Evolutionary conservation across 108 stramenopile genomes (phyloP).

Genomic region (Skeletonema potamos): DNA sequence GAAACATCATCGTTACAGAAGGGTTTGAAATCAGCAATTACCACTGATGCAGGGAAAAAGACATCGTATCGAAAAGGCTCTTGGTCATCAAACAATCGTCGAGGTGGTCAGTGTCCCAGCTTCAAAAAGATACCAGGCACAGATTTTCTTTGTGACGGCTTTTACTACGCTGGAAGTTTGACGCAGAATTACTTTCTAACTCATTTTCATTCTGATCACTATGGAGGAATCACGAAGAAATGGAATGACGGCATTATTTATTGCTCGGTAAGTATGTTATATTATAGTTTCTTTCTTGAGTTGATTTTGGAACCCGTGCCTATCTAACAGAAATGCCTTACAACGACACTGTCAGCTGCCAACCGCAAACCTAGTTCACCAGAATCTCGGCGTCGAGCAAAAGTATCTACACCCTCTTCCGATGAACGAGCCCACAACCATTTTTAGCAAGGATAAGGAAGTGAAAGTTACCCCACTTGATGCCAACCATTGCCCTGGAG

Average conservation of each 20-base stretch:
- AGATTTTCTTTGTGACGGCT: conserved; percentile 76
- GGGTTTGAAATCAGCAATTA: not conserved
- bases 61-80: not conserved
- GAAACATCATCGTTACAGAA: conserved; percentile 8
- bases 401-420: conserved; percentile 67
- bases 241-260: conserved; percentile 78
- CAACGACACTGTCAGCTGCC: not conserved
- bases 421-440: conserved; percentile 62
- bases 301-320: not conserved
- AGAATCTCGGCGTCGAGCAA: conserved; percentile 49
- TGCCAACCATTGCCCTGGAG: conserved; percentile 84
- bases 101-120: conserved; percentile 48
- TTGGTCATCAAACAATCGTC: conserved; percentile 1
- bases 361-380: conserved; percentile 40
- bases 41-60: not conserved
- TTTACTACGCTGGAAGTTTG: conserved; percentile 35
- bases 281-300: not conserved
- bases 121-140: conserved; percentile 84
- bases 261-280: conserved; percentile 25
- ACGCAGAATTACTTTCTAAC: conserved; percentile 86
- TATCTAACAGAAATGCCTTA: not conserved
- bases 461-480: conserved; percentile 66
- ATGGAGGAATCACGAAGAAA: conserved; percentile 53
- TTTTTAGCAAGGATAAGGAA: conserved; percentile 47
- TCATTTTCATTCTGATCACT: conserved; percentile 77